Evolutionary conservation across 306 rosid species (phyloP).

Genomic region (Boehmeria nivea): DNA sequence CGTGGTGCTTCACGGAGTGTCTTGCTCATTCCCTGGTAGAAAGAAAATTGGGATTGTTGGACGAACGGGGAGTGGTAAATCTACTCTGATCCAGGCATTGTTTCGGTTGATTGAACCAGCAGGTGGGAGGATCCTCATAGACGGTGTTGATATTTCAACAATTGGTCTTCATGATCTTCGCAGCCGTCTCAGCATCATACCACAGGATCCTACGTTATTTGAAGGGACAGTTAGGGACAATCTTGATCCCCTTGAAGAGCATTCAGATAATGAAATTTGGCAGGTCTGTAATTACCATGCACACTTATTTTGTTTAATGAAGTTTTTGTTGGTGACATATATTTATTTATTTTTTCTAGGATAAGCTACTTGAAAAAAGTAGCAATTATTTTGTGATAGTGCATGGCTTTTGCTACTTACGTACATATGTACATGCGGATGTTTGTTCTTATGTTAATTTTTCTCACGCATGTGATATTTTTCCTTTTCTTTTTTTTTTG

Average conservation of each 20-base stretch:
- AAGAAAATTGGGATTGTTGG: constrained; percentile 95
- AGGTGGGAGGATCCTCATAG: constrained; percentile 69
- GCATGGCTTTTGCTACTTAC: no score
- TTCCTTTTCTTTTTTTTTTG: no score
- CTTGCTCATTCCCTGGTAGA: constrained; percentile 83
- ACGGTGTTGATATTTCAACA: constrained; percentile 62
- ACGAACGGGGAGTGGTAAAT: constrained; percentile 94
- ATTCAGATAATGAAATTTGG: constrained; percentile 81
- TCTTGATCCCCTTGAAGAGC: constrained; percentile 88
- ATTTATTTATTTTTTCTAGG: no score
- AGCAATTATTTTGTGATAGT: no score
- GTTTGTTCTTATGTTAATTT: no score
- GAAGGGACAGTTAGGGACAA: constrained; percentile 88
- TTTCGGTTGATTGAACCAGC: constrained; percentile 84
- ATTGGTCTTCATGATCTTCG: constrained; percentile 93
- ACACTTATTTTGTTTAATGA: no score
- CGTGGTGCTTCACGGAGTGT: constrained; percentile 71
- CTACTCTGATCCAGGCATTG: constrained; percentile 88
- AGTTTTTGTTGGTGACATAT: no score
- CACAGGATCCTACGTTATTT: constrained; percentile 93
- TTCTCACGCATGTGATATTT: no score
- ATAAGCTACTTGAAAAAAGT: no score
- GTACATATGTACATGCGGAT: no score
- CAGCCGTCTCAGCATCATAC: constrained; percentile 84
- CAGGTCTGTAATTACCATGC: constrained; percentile 46